A percentile compares a stretch with the other conserved stretches of the same genome.
These are phyloP conservation scores for Acanthamoeba lenticulata DNA, from an alignment of 208 protist genomes.

Conservation along the genomic window DNA sequence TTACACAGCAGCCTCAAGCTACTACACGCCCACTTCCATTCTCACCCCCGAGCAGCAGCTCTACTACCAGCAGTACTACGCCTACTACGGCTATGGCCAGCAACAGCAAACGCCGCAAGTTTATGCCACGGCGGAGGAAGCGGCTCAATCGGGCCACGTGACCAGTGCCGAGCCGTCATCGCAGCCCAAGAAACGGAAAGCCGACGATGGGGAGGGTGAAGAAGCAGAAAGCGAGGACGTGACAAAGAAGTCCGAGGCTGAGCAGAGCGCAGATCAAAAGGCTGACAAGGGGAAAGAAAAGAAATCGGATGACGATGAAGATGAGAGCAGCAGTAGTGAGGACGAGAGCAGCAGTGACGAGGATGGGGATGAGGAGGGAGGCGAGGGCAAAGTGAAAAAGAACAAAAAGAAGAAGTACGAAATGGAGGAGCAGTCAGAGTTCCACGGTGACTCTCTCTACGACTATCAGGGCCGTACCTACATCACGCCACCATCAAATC, in stretches of 20 bases:
- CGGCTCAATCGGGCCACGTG: not conserved
- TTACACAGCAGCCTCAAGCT: not conserved
- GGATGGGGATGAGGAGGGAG: not conserved
- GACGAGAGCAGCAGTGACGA: not conserved
- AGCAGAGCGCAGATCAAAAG: not conserved
- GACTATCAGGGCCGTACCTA: conserved; percentile 45
- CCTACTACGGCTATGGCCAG: not conserved
- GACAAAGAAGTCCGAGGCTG: not conserved
- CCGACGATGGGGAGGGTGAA: not conserved
- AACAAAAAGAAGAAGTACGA: not conserved
- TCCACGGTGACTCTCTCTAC: not conserved
- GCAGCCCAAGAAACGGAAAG: not conserved
- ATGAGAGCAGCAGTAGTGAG: not conserved
- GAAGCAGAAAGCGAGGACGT: not conserved
- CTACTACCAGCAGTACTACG: not conserved
- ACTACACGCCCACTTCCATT: not conserved
- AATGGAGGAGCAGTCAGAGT: not conserved
- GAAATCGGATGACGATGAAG: not conserved
- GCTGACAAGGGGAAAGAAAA: not conserved
- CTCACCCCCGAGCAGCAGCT: not conserved
- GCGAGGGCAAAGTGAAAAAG: not conserved
- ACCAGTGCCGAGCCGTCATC: not conserved
- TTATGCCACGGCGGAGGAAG: not conserved
- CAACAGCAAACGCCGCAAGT: not conserved
- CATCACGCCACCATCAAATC: not conserved